phyloP scores from a whole-genome alignment of 140 eudicot genomes.

The Anethum foeniculum region DNA sequence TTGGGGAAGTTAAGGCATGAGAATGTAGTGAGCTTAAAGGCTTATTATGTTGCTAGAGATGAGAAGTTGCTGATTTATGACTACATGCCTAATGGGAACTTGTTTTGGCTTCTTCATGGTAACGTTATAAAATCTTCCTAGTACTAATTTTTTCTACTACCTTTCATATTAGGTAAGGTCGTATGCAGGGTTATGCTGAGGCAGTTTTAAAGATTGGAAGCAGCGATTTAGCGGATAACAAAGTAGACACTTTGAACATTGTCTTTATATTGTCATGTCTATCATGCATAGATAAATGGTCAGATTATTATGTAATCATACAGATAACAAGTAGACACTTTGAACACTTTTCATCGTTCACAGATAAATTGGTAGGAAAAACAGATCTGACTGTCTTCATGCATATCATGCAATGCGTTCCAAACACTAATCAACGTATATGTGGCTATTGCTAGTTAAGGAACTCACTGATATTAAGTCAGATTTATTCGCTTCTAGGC shows the following conservation, averaged over 20 bases:
- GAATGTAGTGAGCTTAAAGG: conserved; percentile 71
- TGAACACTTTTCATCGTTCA: background rate
- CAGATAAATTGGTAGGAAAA: background rate
- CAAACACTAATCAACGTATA: too few species aligned
- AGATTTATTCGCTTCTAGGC: background rate
- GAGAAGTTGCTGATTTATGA: conserved; percentile 84
- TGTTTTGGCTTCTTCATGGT: conserved; percentile 98
- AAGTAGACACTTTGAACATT: background rate
- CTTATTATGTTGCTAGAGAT: conserved; percentile 78
- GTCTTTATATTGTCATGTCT: background rate
- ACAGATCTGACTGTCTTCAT: background rate
- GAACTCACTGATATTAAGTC: background rate
- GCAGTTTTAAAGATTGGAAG: background rate
- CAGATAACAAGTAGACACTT: background rate
- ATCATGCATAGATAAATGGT: background rate
- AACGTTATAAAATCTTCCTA: background rate
- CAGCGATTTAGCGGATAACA: background rate
- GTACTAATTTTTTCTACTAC: background rate
- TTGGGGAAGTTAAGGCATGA: conserved; percentile 71
- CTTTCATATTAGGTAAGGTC: background rate
- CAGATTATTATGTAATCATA: too few species aligned
- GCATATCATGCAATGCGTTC: background rate
- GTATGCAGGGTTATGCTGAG: background rate
- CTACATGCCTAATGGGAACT: conserved; percentile 79
- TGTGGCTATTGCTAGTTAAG: background rate